Conservation (phyloP, 257 asterid genomes). For the Plantago ovata region DNA sequence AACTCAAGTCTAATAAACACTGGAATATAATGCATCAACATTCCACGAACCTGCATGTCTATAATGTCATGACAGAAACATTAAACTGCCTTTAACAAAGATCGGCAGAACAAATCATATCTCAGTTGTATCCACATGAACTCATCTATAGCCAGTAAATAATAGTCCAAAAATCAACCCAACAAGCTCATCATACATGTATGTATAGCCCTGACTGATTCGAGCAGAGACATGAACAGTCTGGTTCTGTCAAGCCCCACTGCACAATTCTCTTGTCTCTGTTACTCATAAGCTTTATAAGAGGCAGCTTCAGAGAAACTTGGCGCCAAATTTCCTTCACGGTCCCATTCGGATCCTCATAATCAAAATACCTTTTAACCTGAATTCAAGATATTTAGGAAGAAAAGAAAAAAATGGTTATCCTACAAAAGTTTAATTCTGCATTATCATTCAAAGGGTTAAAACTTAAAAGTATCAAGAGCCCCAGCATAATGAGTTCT, state of each 20-base stretch:
- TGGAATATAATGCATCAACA: no score
- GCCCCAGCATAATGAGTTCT: neutral
- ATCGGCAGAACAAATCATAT: no score
- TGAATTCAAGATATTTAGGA: constrained; percentile 36
- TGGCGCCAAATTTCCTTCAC: constrained; percentile 91
- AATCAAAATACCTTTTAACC: constrained; percentile 84
- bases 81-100: no score
- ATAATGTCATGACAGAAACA: no score
- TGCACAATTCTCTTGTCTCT: constrained; percentile 73
- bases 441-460: no score
- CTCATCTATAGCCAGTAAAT: no score
- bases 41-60: no score
- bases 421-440: no score
- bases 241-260: constrained; percentile 56
- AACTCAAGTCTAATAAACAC: no score
- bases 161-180: neutral
- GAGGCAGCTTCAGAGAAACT: constrained; percentile 74
- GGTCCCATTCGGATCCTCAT: constrained; percentile 82
- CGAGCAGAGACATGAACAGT: constrained; percentile 87
- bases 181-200: constrained; percentile 33
- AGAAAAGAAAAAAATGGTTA: no score
- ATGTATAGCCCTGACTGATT: constrained; percentile 58
- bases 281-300: constrained; percentile 72
- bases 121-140: no score
- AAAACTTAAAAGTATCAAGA: neutral